Conservation (phyloP, 139 green algal species). For the Chlamydomonas incerta region DNA sequence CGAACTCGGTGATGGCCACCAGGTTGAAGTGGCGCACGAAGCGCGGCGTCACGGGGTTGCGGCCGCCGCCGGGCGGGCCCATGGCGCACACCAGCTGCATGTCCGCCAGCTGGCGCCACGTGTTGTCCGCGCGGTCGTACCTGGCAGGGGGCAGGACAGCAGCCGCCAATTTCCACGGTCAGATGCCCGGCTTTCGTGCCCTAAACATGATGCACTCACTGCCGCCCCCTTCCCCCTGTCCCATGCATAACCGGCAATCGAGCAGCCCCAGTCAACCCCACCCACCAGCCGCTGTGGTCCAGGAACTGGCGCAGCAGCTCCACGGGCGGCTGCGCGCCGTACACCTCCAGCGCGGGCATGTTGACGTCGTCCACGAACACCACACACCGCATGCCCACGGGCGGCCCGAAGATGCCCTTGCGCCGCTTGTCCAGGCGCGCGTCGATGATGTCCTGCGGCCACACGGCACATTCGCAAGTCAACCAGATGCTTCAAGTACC, state of each 20-base stretch:
- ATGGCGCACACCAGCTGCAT: conserved; percentile 81
- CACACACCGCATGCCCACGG: conserved; percentile 67
- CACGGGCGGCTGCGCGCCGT: conserved; percentile 82
- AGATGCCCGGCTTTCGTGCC: no score
- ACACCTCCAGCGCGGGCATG: conserved; percentile 80
- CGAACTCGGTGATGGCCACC: conserved; percentile 74
- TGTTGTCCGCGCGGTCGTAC: conserved; percentile 85
- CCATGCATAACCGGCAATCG: no score
- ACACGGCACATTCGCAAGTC: no score
- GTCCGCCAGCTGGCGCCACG: conserved; percentile 75
- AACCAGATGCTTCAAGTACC: no score
- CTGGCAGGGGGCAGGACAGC: neutral
- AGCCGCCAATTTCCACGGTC: no score
- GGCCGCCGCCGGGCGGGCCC: conserved; percentile 78
- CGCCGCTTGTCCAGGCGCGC: conserved; percentile 76
- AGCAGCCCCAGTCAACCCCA: no score
- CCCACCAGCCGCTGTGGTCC: conserved; percentile 72
- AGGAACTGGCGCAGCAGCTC: conserved; percentile 86
- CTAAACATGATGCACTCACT: no score
- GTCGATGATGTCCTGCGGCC: conserved; percentile 84
- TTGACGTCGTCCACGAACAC: conserved; percentile 83
- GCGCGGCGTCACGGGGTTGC: conserved; percentile 75
- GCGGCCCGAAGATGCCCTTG: conserved; percentile 76
- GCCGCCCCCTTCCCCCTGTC: no score
- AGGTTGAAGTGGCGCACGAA: conserved; percentile 77